Percentiles rank a stretch among this genome's conserved stretches.
These are phyloP conservation scores for Venturia aucupariae DNA, from an alignment of 2,329 filamentous ascomycete genomes.

Conservation along the genomic window DNA sequence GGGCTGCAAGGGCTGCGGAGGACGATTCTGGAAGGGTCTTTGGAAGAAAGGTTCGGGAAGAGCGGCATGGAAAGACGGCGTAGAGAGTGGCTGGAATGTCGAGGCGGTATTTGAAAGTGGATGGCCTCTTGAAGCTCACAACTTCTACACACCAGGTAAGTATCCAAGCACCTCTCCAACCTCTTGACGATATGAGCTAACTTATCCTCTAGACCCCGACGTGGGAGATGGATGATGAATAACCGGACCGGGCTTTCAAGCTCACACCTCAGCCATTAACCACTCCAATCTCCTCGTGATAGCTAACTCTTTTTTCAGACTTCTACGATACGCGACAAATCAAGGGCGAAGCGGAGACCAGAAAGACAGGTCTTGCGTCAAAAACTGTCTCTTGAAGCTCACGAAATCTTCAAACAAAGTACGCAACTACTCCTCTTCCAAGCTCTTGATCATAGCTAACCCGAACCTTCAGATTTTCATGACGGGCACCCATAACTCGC, in stretches of 20 bases:
- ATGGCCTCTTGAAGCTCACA: background rate
- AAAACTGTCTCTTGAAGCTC: constrained; percentile 4
- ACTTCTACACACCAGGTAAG: background rate
- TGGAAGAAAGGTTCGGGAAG: too few relatives aligned
- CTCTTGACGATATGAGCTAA: too few relatives aligned
- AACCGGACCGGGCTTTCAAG: too few relatives aligned
- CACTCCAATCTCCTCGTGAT: background rate
- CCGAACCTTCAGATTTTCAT: too few relatives aligned
- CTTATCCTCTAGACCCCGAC: too few relatives aligned
- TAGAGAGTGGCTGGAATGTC: background rate
- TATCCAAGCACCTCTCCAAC: too few relatives aligned
- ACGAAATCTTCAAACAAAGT: background rate
- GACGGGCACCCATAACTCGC: background rate
- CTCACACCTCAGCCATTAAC: too few relatives aligned
- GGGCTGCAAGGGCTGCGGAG: background rate
- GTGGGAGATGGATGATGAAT: too few relatives aligned
- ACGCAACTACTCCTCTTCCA: background rate
- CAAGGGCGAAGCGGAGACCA: background rate
- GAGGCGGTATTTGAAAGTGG: background rate
- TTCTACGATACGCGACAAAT: background rate
- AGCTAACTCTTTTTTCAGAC: background rate
- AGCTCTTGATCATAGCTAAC: background rate
- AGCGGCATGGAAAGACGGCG: background rate
- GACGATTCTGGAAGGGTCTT: too few relatives aligned
- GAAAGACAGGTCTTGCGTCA: constrained; percentile 3